These are phyloP conservation scores for Brassica carinata DNA, from an alignment of 345 rosid species.

Conservation along the genomic window DNA sequence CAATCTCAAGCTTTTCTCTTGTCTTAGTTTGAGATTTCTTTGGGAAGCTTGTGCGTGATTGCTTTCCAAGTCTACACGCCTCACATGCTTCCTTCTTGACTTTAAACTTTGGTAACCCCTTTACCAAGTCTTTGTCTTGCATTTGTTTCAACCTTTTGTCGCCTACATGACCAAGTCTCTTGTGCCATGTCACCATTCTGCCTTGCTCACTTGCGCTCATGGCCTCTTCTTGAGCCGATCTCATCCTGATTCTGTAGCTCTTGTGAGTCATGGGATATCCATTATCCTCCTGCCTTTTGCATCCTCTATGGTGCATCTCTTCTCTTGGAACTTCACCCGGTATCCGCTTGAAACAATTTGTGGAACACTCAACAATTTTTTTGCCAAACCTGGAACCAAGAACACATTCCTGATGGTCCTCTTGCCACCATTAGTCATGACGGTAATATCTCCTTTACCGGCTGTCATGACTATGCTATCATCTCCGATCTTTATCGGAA, in stretches of 20 bases:
- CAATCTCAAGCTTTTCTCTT: too few relatives aligned
- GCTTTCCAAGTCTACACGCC: not conserved
- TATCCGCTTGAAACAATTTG: too few relatives aligned
- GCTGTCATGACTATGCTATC: too few relatives aligned
- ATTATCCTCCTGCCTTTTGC: not conserved
- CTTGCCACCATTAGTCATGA: too few relatives aligned
- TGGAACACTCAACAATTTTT: too few relatives aligned
- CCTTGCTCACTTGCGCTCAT: not conserved
- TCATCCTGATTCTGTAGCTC: not conserved
- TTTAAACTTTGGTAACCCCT: conserved; percentile 3
- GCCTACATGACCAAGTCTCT: not conserved
- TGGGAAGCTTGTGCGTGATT: not conserved
- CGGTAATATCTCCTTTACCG: too few relatives aligned
- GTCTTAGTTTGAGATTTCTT: too few relatives aligned
- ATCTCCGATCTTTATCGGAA: too few relatives aligned
- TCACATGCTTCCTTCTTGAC: not conserved
- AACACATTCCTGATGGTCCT: too few relatives aligned
- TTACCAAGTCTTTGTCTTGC: not conserved
- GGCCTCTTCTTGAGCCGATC: not conserved
- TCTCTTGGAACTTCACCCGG: too few relatives aligned
- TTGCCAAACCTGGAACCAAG: too few relatives aligned
- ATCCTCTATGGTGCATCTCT: not conserved
- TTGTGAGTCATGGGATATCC: too few relatives aligned
- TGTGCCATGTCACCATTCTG: not conserved
- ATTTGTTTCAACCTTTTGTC: not conserved